phyloP scores from a whole-genome alignment of 2,329 filamentous ascomycete species.

The Lasiodiplodia gonubiensis region DNA sequence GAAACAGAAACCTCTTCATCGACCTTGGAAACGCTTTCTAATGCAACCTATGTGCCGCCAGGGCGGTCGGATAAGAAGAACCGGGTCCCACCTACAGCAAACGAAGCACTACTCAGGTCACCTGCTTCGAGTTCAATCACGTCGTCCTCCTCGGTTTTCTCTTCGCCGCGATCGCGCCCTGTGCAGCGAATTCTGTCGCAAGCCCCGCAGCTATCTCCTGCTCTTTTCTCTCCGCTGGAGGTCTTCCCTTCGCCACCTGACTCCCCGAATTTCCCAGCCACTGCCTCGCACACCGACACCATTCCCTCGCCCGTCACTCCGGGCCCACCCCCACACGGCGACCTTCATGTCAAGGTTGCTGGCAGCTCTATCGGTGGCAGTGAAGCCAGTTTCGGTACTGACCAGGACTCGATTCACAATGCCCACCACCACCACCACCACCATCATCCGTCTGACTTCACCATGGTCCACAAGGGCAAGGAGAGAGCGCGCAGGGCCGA shows the following conservation, averaged over 20 bases:
- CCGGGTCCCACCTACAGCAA: conserved; percentile 1
- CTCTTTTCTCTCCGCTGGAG: conserved; percentile 41
- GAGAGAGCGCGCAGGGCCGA: conserved; percentile 28
- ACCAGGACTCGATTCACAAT: conserved; percentile 10
- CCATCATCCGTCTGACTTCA: background rate
- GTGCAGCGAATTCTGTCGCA: background rate
- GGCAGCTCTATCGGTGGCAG: conserved; percentile 34
- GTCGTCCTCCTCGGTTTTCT: conserved; percentile 39
- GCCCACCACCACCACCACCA: conserved; percentile 4
- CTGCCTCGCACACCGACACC: conserved; percentile 30
- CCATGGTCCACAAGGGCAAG: conserved; percentile 6
- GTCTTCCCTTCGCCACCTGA: conserved; percentile 38
- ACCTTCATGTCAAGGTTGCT: conserved; percentile 43
- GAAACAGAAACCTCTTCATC: conserved; percentile 7
- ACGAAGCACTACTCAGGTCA: conserved; percentile 16
- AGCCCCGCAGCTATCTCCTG: conserved; percentile 24
- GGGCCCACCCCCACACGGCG: conserved; percentile 37
- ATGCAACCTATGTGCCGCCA: conserved; percentile 33
- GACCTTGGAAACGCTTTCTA: background rate
- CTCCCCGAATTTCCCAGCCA: conserved; percentile 30
- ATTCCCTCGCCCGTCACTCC: conserved; percentile 46
- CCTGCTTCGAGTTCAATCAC: conserved; percentile 31
- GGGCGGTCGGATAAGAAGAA: conserved; percentile 5
- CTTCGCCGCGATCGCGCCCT: conserved; percentile 36
- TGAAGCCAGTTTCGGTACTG: conserved; percentile 38